Conservation (phyloP, 129 eudicot genomes). For the Chrysanthemum makinoi region DNA sequence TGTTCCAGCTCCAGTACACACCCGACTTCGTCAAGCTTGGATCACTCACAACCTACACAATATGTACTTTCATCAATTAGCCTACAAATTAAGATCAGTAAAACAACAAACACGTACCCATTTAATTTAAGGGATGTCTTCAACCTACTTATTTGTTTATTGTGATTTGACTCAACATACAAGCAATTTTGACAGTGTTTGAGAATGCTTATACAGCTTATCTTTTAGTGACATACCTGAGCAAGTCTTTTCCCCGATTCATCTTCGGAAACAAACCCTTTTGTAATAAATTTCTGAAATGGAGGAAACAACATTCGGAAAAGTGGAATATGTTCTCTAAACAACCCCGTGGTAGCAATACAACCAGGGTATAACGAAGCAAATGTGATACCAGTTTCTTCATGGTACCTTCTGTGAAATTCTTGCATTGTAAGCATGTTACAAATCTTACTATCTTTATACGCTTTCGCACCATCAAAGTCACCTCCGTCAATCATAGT, state of each 20-base stretch:
- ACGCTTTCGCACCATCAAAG: slow-evolving; percentile 82
- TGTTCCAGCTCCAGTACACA: slow-evolving; percentile 98
- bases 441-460: slow-evolving; percentile 86
- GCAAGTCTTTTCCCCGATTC: slow-evolving; percentile 94
- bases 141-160: too few species aligned
- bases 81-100: not conserved
- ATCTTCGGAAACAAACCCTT: slow-evolving; percentile 79
- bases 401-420: slow-evolving; percentile 81
- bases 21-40: slow-evolving; percentile 92
- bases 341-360: slow-evolving; percentile 85
- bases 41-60: slow-evolving; percentile 74
- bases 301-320: slow-evolving; percentile 84
- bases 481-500: slow-evolving; percentile 85
- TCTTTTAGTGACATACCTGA: slow-evolving; percentile 44
- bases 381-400: slow-evolving; percentile 85
- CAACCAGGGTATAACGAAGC: slow-evolving; percentile 92
- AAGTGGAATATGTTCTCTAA: slow-evolving; percentile 81
- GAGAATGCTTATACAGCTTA: not conserved
- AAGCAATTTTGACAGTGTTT: not conserved
- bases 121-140: too few species aligned
- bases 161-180: too few species aligned
- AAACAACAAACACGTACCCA: too few species aligned
- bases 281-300: slow-evolving; percentile 82
- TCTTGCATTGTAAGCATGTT: slow-evolving; percentile 95
- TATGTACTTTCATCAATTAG: not conserved